Conservation (phyloP, 225 moss, liverwort and hornwort species). For the Lunularia cruciata region DNA sequence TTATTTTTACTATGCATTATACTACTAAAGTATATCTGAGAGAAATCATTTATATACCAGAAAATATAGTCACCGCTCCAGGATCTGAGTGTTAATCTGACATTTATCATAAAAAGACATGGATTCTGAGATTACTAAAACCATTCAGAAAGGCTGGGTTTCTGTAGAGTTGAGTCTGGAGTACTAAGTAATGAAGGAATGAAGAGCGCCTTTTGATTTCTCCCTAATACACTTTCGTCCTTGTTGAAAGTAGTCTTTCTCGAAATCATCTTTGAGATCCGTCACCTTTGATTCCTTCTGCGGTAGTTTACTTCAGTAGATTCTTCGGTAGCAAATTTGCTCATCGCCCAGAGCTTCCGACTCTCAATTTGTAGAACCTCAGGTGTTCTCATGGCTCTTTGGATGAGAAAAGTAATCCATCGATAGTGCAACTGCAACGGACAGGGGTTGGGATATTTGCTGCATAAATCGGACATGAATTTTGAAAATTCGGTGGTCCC, state of each 20-base stretch:
- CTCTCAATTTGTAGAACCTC: background rate
- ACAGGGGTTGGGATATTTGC: background rate
- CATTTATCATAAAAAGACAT: too few relatives aligned
- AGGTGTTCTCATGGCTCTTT: background rate
- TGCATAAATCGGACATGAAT: background rate
- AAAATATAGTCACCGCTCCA: too few relatives aligned
- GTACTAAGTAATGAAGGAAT: too few relatives aligned
- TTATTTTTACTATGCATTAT: too few relatives aligned
- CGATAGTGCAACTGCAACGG: background rate
- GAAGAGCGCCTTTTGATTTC: slow-evolving; percentile 9
- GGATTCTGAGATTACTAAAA: too few relatives aligned
- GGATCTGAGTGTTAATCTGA: too few relatives aligned
- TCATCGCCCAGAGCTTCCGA: background rate
- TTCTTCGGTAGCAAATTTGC: background rate
- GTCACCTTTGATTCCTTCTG: background rate
- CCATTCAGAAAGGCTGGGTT: too few relatives aligned
- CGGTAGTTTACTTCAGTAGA: background rate
- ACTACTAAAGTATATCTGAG: too few relatives aligned
- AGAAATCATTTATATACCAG: too few relatives aligned
- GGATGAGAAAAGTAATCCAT: background rate
- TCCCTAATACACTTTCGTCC: background rate
- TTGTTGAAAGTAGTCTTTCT: too few relatives aligned
- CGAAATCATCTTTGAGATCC: background rate
- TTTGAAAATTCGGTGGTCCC: background rate
- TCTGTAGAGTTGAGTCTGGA: too few relatives aligned